Base-by-base conservation (phyloP, 768 basidiomycete genomes). In the Fomitopsis serialis region DNA sequence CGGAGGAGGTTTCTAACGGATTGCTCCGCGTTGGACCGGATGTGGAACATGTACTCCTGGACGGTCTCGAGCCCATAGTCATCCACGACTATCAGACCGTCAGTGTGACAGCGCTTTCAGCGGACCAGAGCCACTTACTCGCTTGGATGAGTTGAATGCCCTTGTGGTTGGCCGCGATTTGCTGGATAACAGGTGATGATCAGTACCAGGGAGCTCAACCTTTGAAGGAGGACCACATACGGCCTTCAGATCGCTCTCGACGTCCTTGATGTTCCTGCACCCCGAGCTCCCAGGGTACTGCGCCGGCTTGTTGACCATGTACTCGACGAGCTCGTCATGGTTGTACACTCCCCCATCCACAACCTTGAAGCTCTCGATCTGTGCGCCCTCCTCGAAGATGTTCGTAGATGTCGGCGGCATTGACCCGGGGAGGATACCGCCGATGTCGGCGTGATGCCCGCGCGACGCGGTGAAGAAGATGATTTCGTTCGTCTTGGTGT, bases 401-500 rank as follows among this genome's bases (percentile, higher is more conserved):
- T 81, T 92, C 58, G 87, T 86, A 11, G 87, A 89, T 2, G 91
- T 93, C 0, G 96, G 94, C 0, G 95, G 95, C 95, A 98, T 98
- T 35, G 89, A 93, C 1, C 91, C 92, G 6, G 94, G 92, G 2
- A 92, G 75, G 57, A 96, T 94, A 0, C 93, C 93, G 1, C 93
- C 92, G 56, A 94, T 89, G 70, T 96, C 93, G 3, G 92, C 92
- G 69, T 97, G 94, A 66, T 98, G 94, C 0, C 92, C 94, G 48
- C 95, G 80, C 12, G 92, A 93, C 13, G 94, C 95, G 8, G 92
- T 94, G 63, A 92, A 94, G 73, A 93, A 93, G 50, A 93, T 90
- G 62, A 94, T 91, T 59, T 90, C 79, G 15, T 78, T 70, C 21
- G 77, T 71, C 15, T 75, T 62, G 52, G 82, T 74, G 56, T 75